Base-by-base conservation (phyloP, 78 protist species). In the Chrysochromulina parva region DNA sequence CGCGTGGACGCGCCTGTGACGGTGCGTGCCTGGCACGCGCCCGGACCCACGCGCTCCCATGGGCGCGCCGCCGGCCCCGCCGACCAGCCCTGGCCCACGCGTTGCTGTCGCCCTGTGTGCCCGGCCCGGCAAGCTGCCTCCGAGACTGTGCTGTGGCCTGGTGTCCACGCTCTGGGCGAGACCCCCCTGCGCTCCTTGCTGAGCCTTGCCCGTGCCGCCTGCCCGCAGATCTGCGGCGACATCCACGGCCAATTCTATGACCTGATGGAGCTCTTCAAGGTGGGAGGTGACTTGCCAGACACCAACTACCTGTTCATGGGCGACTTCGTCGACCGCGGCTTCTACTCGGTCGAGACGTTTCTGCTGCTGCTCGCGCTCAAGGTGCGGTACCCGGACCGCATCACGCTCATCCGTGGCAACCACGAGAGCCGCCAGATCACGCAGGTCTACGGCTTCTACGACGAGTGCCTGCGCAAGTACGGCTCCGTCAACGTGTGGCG, bases 271-370 rank as follows among this genome's bases (percentile, higher is more conserved):
- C 95, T 99, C 13, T 98, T 99, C 95, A 93, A 95, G 65, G 97
- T 97, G 13, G 99, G 99, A 0, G 99, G 99, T 11, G 96, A 97
- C 48, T 80, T 94, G 78, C 99, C 99, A 48, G 97, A 96, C 87
- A 96, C 99, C 16, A 98, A 98, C 91, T 99, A 98, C 88, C 74
- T 98, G 19, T 99, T 99, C 92, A 95, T 98, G 97, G 99, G 99
- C 22, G 99, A 99, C 94, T 99, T 98, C 85, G 99, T 99, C 38
- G 99, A 99, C 69, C 96, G 99, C 22, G 99, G 99, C 86, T 98
- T 94, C 85, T 97, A 96, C 95, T 92, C 97, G 62, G 99, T 98
- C 52, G 99, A 99, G 93, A 97, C 99, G 1, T 96, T 98, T 92
- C 91, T 97, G 50, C 97, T 98, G 55, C 97, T 99, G 10, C 95